Evolutionary conservation across 139 green algal genomes (phyloP).

Genomic region (Coelastrella sp.): DNA sequence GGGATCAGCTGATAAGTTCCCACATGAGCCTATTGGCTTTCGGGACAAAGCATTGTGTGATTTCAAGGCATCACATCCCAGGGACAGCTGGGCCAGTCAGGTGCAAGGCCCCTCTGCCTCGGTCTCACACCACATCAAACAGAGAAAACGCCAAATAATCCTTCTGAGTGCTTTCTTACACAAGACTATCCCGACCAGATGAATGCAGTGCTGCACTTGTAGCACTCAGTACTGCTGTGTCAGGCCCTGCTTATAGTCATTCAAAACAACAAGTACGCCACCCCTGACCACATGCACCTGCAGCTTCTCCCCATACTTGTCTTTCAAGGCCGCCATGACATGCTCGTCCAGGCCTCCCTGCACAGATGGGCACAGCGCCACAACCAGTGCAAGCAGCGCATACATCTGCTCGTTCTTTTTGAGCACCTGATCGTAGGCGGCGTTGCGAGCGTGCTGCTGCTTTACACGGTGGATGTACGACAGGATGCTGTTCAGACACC

Average conservation of each 20-base stretch:
- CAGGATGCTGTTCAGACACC: constrained; percentile 90
- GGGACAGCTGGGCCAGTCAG: too few relatives aligned
- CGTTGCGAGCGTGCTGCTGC: constrained; percentile 71
- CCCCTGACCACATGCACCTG: not conserved
- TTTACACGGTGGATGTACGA: constrained; percentile 91
- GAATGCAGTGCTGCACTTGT: too few relatives aligned
- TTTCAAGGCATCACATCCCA: constrained; percentile 42
- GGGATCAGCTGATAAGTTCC: not conserved
- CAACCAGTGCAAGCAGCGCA: constrained; percentile 87
- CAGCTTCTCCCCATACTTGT: constrained; percentile 63
- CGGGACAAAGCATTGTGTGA: constrained; percentile 47
- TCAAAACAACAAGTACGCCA: not conserved
- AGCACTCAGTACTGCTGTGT: too few relatives aligned
- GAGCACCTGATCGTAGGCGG: constrained; percentile 76
- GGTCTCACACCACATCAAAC: too few relatives aligned
- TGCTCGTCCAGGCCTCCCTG: constrained; percentile 79
- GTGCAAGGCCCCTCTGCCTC: too few relatives aligned
- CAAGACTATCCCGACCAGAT: too few relatives aligned
- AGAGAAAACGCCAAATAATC: too few relatives aligned
- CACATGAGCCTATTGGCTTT: constrained; percentile 27
- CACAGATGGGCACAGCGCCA: constrained; percentile 84
- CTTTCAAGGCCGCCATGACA: constrained; percentile 70
- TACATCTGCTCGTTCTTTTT: constrained; percentile 99
- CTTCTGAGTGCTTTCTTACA: too few relatives aligned
- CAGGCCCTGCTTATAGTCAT: not conserved